phyloP scores from a whole-genome alignment of 2,329 filamentous ascomycete genomes.

The Alternaria brassicicola region DNA sequence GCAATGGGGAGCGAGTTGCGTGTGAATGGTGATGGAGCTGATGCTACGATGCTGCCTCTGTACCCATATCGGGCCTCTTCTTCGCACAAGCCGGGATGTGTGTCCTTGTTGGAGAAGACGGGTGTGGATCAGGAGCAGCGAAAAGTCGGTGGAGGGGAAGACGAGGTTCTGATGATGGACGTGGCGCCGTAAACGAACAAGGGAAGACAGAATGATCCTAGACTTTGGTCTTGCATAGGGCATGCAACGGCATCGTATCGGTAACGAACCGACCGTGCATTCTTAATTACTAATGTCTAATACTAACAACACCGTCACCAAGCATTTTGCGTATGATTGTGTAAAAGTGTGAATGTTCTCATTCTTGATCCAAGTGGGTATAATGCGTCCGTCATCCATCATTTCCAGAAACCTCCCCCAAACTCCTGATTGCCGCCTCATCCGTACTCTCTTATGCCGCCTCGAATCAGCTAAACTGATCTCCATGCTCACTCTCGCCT shows the following conservation, averaged over 20 bases:
- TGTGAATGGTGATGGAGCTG: neutral
- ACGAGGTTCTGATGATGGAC: neutral
- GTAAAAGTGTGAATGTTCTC: neutral
- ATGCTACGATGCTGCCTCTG: neutral
- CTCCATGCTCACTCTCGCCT: conserved; percentile 61
- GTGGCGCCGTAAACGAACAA: neutral
- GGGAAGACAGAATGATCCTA: neutral
- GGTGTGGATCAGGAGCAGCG: neutral
- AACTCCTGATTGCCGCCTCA: neutral
- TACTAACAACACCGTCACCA: neutral
- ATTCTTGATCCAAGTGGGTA: conserved; percentile 22
- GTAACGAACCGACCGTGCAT: neutral
- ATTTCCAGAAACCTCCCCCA: neutral
- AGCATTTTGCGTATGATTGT: neutral
- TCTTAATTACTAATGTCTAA: neutral
- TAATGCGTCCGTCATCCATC: conserved; percentile 6
- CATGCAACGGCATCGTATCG: neutral
- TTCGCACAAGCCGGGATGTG: neutral
- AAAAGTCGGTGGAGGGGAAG: neutral
- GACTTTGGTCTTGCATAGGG: neutral
- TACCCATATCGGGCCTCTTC: neutral
- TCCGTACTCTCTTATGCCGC: neutral
- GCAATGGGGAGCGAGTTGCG: neutral
- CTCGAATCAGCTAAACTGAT: conserved; percentile 63
- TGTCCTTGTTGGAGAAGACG: neutral